Evolutionary conservation across 2,329 filamentous ascomycete species (phyloP), one percentile per base, ranked within the genome.

Genomic region (Venturia aucupariae): DNA sequence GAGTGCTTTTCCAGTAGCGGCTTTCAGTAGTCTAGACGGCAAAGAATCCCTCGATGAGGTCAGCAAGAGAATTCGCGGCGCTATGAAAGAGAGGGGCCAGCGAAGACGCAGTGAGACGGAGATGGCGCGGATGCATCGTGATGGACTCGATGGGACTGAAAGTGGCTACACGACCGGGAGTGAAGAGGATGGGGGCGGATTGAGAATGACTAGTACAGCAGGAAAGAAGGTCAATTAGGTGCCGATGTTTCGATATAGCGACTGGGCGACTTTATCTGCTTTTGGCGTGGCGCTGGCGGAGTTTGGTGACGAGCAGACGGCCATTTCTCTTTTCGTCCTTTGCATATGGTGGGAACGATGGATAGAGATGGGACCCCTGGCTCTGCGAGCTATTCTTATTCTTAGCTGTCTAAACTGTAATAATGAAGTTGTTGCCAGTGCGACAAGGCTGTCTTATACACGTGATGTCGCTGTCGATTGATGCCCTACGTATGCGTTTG

Each of bases 41-140:
- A 84, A 86, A 60, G 88, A 85, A 60, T 86, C 88, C 15, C 85
- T 96, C 67, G 88, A 93, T 64, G 88, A 95, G 75, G 90, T 96
- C 2, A 92, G 85, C 72, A 84, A 85, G 75, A 91, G 89, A 78
- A 92, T 97, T 69, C 83, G 90, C 63, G 89, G 87, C 69, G 91
- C 91, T 4, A 96, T 97, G 90, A 80, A 82, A 69, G 87, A 92
- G 74, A 78, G 90, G n/a, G 87, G 88, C 2, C 83, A 87, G 72
- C 81, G 77, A 67, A 81, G 89, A 68, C 76, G 81, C 64, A 80
- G 81, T 61, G 74, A 72, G 46, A 51, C 64, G n/a, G 65, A 61
- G 30, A 60, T 32, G 41, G 61, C 27, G 27, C 42, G 32, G 48
- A 54, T 42, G 46, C 30, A 39, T 24, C 63, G 44, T 19, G 60